Percentiles rank a stretch among this genome's conserved stretches.
phyloP scores from a whole-genome alignment of 352 stramenopile genomes.

The Phytophthora pisi region DNA sequence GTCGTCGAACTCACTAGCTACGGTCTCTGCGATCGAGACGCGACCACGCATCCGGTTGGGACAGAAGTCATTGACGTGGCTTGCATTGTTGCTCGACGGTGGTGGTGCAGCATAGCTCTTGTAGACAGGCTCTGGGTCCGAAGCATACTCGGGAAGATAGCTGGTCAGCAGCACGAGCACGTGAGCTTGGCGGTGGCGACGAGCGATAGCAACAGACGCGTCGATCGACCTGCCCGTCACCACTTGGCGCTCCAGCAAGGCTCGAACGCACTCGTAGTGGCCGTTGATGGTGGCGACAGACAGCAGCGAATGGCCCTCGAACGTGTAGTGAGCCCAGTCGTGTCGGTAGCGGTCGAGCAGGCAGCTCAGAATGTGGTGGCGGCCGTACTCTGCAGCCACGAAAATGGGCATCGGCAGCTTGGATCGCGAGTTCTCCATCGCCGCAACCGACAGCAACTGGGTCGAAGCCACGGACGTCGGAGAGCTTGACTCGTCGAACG shows the following conservation, averaged over 20 bases:
- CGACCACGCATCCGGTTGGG: constrained; percentile 19
- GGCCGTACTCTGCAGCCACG: constrained; percentile 60
- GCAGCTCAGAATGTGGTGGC: constrained; percentile 56
- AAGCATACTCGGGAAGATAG: constrained; percentile 58
- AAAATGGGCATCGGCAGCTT: constrained; percentile 65
- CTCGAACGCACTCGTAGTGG: constrained; percentile 75
- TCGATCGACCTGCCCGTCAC: constrained; percentile 40
- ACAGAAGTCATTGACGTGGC: constrained; percentile 8
- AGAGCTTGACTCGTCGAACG: constrained; percentile 15
- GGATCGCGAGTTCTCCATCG: constrained; percentile 30
- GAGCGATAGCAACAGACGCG: constrained; percentile 57
- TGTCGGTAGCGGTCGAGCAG: constrained; percentile 41
- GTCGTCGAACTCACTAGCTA: constrained; percentile 41
- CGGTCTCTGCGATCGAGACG: constrained; percentile 45
- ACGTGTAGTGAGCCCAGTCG: constrained; percentile 52
- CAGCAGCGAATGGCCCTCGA: constrained; percentile 67
- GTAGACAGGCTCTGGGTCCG: constrained; percentile 30
- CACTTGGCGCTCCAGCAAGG: constrained; percentile 47
- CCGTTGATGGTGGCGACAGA: constrained; percentile 67
- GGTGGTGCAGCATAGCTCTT: constrained; percentile 12
- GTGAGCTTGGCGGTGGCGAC: constrained; percentile 62
- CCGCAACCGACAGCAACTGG: constrained; percentile 22
- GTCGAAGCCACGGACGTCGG: constrained; percentile 20
- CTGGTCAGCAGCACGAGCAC: constrained; percentile 75
- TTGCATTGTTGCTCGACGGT: constrained; percentile 6